Evolutionary conservation across 208 protist species (phyloP).

Genomic region (Herpetomonas tarakana): DNA sequence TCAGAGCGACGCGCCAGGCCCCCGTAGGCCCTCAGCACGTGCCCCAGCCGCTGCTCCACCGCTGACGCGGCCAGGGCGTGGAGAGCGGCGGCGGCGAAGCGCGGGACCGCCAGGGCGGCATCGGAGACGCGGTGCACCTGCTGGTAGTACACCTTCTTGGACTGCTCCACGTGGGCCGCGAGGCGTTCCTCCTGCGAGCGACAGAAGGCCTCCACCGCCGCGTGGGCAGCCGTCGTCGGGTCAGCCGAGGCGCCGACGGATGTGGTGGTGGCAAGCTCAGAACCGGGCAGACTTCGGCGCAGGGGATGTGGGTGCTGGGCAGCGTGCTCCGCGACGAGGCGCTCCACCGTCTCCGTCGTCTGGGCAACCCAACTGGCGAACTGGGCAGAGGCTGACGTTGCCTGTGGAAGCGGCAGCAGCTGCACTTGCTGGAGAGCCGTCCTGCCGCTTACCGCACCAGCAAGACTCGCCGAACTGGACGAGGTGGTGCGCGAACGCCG

Average conservation of each 20-base stretch:
- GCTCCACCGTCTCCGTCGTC: neutral
- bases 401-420: neutral
- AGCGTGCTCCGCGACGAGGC: neutral
- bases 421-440: neutral
- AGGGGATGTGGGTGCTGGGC: neutral
- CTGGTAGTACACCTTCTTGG: slow-evolving; percentile 39
- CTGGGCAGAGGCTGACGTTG: neutral
- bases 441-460: neutral
- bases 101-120: slow-evolving; percentile 42
- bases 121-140: slow-evolving; percentile 66
- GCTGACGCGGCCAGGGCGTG: slow-evolving; percentile 35
- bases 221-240: slow-evolving; percentile 31
- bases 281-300: neutral
- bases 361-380: neutral
- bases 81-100: slow-evolving; percentile 37
- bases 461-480: too few species aligned
- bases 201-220: slow-evolving; percentile 30
- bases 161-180: slow-evolving; percentile 40
- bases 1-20: slow-evolving; percentile 48
- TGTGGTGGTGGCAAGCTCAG: neutral
- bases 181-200: slow-evolving; percentile 40
- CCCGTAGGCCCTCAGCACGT: slow-evolving; percentile 49
- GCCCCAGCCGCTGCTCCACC: slow-evolving; percentile 43
- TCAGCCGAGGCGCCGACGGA: slow-evolving; percentile 14
- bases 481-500: too few species aligned